Evolutionary conservation across 2,329 filamentous ascomycete species (phyloP).

Genomic region (Sodiomyces alkalinus): DNA sequence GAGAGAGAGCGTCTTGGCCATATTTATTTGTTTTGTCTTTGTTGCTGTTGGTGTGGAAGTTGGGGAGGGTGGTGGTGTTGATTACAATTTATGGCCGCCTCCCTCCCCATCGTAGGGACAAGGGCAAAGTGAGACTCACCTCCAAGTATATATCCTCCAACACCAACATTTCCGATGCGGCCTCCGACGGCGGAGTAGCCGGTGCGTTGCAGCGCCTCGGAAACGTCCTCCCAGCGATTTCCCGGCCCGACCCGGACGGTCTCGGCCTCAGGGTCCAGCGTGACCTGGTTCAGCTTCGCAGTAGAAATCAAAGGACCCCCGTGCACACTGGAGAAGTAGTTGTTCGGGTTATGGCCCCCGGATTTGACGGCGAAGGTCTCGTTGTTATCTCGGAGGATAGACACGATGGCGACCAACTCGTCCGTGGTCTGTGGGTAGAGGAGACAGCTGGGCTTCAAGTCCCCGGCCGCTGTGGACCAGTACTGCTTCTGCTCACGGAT

Average conservation of each 20-base stretch:
- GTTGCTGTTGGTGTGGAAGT: slow-evolving; percentile 20
- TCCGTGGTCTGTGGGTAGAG: slow-evolving; percentile 28
- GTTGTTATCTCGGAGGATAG: slow-evolving; percentile 27
- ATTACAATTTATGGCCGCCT: no score
- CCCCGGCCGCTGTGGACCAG: slow-evolving; percentile 27
- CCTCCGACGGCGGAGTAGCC: slow-evolving; percentile 27
- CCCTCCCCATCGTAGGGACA: no score
- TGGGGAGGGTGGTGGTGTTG: slow-evolving; percentile 29
- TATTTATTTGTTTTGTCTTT: slow-evolving; percentile 27
- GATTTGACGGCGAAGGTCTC: slow-evolving; percentile 39
- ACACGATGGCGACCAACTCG: slow-evolving; percentile 38
- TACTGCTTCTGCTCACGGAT: slow-evolving; percentile 23
- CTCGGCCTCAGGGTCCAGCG: slow-evolving; percentile 19
- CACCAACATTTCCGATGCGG: slow-evolving; percentile 29
- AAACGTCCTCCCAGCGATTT: slow-evolving; percentile 26
- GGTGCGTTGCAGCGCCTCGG: slow-evolving; percentile 21
- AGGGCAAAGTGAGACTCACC: slow-evolving; percentile 23
- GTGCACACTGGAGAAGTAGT: slow-evolving; percentile 33
- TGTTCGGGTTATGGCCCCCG: slow-evolving; percentile 42
- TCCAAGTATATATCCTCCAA: slow-evolving; percentile 35
- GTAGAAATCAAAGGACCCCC: slow-evolving; percentile 34
- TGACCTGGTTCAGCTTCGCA: slow-evolving; percentile 23
- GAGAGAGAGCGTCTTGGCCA: no score
- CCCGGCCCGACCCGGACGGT: slow-evolving; percentile 29
- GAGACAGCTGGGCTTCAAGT: slow-evolving; percentile 29